Evolutionary conservation across 495 filamentous ascomycete species (phyloP), one percentile per base, ranked within the genome.

Genomic region (Aspergillus avenaceus): DNA sequence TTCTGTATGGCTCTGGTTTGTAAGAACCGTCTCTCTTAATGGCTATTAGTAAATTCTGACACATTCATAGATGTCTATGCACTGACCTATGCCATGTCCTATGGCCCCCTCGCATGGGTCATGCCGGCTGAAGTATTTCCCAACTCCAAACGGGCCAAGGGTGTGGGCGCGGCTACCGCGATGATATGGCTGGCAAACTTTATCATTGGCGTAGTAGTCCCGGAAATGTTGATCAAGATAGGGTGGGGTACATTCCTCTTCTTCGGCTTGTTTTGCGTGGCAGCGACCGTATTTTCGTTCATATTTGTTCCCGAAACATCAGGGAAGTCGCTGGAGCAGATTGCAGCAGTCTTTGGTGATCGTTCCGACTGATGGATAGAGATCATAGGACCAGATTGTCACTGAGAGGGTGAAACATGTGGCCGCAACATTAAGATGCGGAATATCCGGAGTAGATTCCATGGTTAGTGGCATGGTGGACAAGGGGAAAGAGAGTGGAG

Each of bases 61-160:
- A 56, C 49, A 43, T n/a, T 28, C 25, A 22, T 25, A 56, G 53
- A 56, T 38, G 43, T 52, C 13, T 62, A 53, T 31, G 48, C 57
- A 5, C 28, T 54, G 1, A 18, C 45, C 2, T 63, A 63, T 32
- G 50, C 50, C 6, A 25, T 43, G 16, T 59, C 60, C 18, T 59
- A 56, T 14, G 53, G 50, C 2, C 56, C 56, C 8, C 45, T 62
- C 8, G 52, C 47, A 1, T 62, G 60, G 60, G 51, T 54, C 8
- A 40, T 63, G 4, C 56, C 60, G n/a, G 49, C 56, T 5, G 56
- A 63, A 37, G 53, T 63, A 4, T 63, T 55, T 31, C 56, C 56
- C 8, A 59, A 45, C 27, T 56, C 56, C 19, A 50, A 46, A 24
- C 50, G 56, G 31, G 50, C 56, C 3, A 63, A 63, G 37, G 53